These are phyloP conservation scores for Alternaria burnsii DNA, from an alignment of 2,329 filamentous ascomycete genomes.

Conservation along the genomic window DNA sequence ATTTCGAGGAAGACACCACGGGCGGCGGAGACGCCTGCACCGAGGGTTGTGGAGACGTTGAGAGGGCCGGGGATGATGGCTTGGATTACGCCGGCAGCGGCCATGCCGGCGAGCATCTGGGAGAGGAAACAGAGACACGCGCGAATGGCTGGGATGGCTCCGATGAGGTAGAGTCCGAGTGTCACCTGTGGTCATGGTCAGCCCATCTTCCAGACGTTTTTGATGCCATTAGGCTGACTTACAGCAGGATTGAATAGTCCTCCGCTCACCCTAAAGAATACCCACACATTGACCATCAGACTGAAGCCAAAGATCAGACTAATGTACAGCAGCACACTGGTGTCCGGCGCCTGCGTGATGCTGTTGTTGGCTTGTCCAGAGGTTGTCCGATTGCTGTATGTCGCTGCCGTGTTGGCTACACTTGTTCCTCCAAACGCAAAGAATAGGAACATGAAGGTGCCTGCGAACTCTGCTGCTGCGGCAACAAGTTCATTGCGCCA, in stretches of 20 bases:
- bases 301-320: slow-evolving; percentile 50
- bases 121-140: slow-evolving; percentile 44
- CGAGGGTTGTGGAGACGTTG: slow-evolving; percentile 49
- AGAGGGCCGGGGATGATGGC: slow-evolving; percentile 48
- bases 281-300: slow-evolving; percentile 52
- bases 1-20: slow-evolving; percentile 53
- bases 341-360: slow-evolving; percentile 45
- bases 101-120: slow-evolving; percentile 50
- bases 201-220: no score
- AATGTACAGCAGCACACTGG: slow-evolving; percentile 48
- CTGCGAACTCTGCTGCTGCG: slow-evolving; percentile 48
- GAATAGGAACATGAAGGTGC: slow-evolving; percentile 54
- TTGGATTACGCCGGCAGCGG: slow-evolving; percentile 45
- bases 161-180: slow-evolving; percentile 49
- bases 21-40: slow-evolving; percentile 37
- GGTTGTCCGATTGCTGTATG: slow-evolving; percentile 26
- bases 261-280: slow-evolving; percentile 51
- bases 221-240: slow-evolving; percentile 20
- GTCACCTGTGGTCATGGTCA: slow-evolving; percentile 37
- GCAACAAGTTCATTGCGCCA: slow-evolving; percentile 51
- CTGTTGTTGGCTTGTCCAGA: slow-evolving; percentile 30
- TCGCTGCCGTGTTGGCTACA: slow-evolving; percentile 47
- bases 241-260: slow-evolving; percentile 54
- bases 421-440: slow-evolving; percentile 52
- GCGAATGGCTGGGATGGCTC: slow-evolving; percentile 34